Base-by-base conservation (phyloP, 2,329 filamentous ascomycete genomes). In the Domatiomyces catenatus region DNA sequence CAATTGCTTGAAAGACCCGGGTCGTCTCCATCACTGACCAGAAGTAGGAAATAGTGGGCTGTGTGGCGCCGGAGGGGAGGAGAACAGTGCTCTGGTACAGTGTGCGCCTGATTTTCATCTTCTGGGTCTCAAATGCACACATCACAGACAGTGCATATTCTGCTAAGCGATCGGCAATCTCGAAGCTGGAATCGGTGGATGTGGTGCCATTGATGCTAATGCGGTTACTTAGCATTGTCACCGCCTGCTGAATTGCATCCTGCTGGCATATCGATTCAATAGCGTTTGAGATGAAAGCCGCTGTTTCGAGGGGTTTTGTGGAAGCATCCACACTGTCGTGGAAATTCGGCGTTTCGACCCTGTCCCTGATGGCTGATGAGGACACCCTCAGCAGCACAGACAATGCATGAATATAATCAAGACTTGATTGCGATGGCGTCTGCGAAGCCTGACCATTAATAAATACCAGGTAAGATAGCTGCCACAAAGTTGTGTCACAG, bases 91-190 rank as follows among this genome's bases (percentile, higher is more conserved):
- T 85, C 42, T 92, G 74, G 62, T 92, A 96, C 0, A 96, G 72
- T 69, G 87, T 90, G 86, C 96, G 94, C 19, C 89, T 83, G 53
- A 95, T 93, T 52, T 95, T 88, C 61, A 95, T 89, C 2, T 81
- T 82, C 52, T 80, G 76, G 5, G 75, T 71, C 7, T 90, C 88
- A 57, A 96, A 96, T 59, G 88, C 89, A 52, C 85, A 79, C 3
- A 96, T 71, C 2, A 98, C 70, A 0, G 86, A 89, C 42, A 96
- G 72, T 2, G 88, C 86, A 62, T 94, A 96, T 24, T 84, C 86
- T 10, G 90, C 87, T 42, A 94, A 71, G 10, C 86, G 70, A 58
- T 83, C 84, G 1, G 85, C 82, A 62, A 84, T 78, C 52, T 76
- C 71, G 6, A 69, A 68, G 19, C 71, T 60, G 61, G 69, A 43